Evolutionary conservation across 148 eudicot species (phyloP).

Genomic region (Rhododendron kiyosumense): DNA sequence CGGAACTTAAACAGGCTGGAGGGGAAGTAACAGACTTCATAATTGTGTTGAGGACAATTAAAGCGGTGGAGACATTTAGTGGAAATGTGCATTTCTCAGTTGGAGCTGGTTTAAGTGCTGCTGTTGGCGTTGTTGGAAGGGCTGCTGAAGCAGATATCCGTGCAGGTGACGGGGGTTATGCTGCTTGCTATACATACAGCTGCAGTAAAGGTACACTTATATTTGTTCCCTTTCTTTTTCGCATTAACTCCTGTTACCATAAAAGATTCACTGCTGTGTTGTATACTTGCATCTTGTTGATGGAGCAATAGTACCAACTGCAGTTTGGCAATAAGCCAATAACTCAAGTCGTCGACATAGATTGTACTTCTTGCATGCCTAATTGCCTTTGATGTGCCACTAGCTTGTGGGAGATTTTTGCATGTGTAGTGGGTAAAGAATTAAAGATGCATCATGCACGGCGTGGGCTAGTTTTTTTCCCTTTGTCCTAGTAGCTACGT

Average conservation of each 20-base stretch:
- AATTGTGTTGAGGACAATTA: conserved; percentile 9
- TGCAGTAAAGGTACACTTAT: conserved; percentile 11
- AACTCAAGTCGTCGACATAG: not conserved
- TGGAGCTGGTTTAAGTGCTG: conserved; percentile 15
- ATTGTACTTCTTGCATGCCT: not conserved
- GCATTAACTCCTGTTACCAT: not conserved
- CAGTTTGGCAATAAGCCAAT: not conserved
- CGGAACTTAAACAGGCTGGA: conserved; percentile 9
- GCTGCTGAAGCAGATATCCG: conserved; percentile 11
- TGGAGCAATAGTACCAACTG: not conserved
- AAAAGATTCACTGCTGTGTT: not conserved
- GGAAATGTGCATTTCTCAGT: conserved; percentile 7
- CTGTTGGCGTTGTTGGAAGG: conserved; percentile 14
- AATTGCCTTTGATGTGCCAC: not conserved
- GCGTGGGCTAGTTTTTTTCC: not conserved
- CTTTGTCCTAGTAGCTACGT: not conserved
- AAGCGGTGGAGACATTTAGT: conserved; percentile 7
- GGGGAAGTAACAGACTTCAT: conserved; percentile 14
- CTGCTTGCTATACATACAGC: conserved; percentile 17
- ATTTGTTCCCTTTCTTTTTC: not conserved
- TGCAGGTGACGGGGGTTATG: conserved; percentile 15
- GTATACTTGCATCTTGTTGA: not conserved
- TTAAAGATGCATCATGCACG: not conserved
- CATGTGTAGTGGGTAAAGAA: not conserved
- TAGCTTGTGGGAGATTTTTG: not conserved